A percentile compares a stretch with the other conserved stretches of the same genome.
Evolutionary conservation across 2,329 filamentous ascomycete species (phyloP).

Genomic region (Aspergillus arachidicola): DNA sequence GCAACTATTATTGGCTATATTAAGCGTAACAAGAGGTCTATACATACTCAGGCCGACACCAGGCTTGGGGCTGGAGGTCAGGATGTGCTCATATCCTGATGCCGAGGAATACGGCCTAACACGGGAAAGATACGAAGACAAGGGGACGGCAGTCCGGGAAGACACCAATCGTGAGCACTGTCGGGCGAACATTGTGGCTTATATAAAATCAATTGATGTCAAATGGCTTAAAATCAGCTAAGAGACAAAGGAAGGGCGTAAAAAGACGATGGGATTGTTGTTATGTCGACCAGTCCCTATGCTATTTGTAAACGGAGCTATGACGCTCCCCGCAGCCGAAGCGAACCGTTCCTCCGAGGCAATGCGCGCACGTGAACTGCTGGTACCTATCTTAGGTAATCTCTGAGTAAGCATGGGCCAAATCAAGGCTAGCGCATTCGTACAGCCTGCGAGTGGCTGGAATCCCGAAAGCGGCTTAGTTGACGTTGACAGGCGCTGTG

Average conservation of each 20-base stretch:
- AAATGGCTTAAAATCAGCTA: neutral
- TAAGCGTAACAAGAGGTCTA: neutral
- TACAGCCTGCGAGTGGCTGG: slow-evolving; percentile 21
- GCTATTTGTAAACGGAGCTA: slow-evolving; percentile 11
- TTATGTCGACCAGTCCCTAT: neutral
- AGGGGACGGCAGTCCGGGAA: slow-evolving; percentile 51
- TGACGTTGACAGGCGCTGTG: slow-evolving; percentile 25
- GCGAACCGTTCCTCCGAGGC: slow-evolving; percentile 19
- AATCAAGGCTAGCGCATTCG: slow-evolving; percentile 1
- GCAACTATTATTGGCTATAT: neutral
- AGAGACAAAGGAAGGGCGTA: neutral
- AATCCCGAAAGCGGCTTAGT: slow-evolving; percentile 14
- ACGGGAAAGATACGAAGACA: slow-evolving; percentile 39
- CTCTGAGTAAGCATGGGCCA: slow-evolving; percentile 1
- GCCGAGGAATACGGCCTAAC: slow-evolving; percentile 46
- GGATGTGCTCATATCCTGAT: slow-evolving; percentile 73
- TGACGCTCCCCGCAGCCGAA: slow-evolving; percentile 24
- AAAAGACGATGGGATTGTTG: neutral
- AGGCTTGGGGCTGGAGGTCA: slow-evolving; percentile 80
- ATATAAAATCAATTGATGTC: neutral
- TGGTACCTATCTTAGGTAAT: neutral
- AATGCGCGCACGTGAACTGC: slow-evolving; percentile 18
- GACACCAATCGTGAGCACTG: slow-evolving; percentile 64
- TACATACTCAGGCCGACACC: slow-evolving; percentile 82
- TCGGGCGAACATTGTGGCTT: slow-evolving; percentile 40